These are phyloP conservation scores for Annulohypoxylon maeteangense DNA, from an alignment of 495 filamentous ascomycete genomes.

Conservation along the genomic window DNA sequence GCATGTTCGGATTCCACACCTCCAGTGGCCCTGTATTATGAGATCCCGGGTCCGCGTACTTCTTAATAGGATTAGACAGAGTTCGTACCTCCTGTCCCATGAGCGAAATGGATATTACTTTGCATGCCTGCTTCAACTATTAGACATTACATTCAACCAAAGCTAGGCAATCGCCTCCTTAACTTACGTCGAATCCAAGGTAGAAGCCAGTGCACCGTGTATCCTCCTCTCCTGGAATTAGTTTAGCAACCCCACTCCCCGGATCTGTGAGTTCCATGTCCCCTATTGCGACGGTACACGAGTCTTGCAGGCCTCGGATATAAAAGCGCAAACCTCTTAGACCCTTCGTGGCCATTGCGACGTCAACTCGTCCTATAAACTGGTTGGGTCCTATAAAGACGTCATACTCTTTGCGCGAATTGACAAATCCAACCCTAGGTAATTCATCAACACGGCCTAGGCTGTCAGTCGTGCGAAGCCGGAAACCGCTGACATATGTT, in stretches of 20 bases:
- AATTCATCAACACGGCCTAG: not conserved
- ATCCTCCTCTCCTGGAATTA: not conserved
- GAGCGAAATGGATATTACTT: slow-evolving; percentile 15
- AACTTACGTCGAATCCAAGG: slow-evolving; percentile 11
- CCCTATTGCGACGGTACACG: not conserved
- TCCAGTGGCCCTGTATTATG: not conserved
- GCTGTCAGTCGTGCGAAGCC: not conserved
- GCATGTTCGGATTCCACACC: slow-evolving; percentile 9
- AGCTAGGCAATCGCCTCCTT: not conserved
- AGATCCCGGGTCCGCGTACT: not conserved
- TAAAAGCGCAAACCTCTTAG: slow-evolving; percentile 1
- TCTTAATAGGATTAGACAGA: not conserved
- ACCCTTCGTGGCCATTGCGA: slow-evolving; percentile 7
- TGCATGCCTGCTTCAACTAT: slow-evolving; percentile 4
- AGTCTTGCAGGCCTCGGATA: not conserved
- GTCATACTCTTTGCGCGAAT: not conserved
- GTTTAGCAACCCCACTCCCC: not conserved
- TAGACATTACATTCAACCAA: not conserved
- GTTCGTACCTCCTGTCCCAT: not conserved
- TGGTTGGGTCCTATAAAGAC: not conserved
- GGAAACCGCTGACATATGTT: slow-evolving; percentile 13
- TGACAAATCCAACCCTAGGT: slow-evolving; percentile 1
- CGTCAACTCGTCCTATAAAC: slow-evolving; percentile 1
- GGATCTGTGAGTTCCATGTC: slow-evolving; percentile 8
- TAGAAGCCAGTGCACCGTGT: slow-evolving; percentile 8